These are phyloP conservation scores for Nicotiana tabacum DNA, from an alignment of 257 asterid genomes.

Conservation along the genomic window DNA sequence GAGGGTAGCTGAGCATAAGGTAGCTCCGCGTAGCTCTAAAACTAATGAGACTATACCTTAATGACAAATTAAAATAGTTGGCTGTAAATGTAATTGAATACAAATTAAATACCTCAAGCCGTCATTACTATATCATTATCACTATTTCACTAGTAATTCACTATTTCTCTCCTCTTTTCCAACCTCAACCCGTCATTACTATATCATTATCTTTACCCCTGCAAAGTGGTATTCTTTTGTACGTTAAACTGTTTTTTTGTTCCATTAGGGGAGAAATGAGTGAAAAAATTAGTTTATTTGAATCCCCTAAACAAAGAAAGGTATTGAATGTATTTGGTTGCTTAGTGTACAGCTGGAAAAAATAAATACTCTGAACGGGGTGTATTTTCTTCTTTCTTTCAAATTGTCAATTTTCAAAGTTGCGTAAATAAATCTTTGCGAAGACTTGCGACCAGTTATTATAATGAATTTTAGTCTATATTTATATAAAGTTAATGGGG, in stretches of 20 bases:
- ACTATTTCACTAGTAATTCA: too few relatives aligned
- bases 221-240: not conserved
- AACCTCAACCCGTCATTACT: not conserved
- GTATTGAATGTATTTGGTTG: too few relatives aligned
- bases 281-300: not conserved
- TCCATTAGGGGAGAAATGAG: not conserved
- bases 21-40: too few relatives aligned
- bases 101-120: conserved; percentile 29
- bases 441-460: not conserved
- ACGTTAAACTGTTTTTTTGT: not conserved
- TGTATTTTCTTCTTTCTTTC: too few relatives aligned
- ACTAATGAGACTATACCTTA: not conserved
- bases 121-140: too few relatives aligned
- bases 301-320: not conserved
- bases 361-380: too few relatives aligned
- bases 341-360: too few relatives aligned
- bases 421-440: not conserved
- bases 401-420: not conserved
- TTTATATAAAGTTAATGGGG: not conserved
- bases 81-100: not conserved
- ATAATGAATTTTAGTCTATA: not conserved
- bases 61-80: not conserved
- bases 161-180: not conserved
- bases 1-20: not conserved
- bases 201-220: not conserved